A percentile compares a stretch with the other conserved stretches of the same genome.
phyloP scores from a whole-genome alignment of 2,329 filamentous ascomycete genomes.

The Sarocladiaceae sp. region DNA sequence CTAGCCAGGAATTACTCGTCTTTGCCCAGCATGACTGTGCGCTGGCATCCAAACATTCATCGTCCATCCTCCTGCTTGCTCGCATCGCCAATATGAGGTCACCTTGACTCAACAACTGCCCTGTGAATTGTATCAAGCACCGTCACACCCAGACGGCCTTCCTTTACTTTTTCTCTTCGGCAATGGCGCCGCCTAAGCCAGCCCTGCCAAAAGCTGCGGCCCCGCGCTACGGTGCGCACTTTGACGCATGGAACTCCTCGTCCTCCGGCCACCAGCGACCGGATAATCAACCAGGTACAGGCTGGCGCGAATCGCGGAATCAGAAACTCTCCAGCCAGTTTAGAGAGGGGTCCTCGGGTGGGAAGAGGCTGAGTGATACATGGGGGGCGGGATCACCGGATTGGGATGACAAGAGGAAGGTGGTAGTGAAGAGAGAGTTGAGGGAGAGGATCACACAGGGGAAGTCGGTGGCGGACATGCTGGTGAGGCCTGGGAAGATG shows the following conservation, averaged over 20 bases:
- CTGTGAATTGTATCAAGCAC: too few relatives aligned
- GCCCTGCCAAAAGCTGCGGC: constrained; percentile 28
- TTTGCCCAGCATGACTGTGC: too few relatives aligned
- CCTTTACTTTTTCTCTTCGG: too few relatives aligned
- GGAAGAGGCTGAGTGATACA: constrained; percentile 55
- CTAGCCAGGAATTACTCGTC: too few relatives aligned
- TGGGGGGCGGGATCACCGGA: constrained; percentile 58
- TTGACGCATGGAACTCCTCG: constrained; percentile 67
- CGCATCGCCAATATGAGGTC: too few relatives aligned
- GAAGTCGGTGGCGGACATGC: constrained; percentile 48
- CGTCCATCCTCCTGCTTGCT: too few relatives aligned
- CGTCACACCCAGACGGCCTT: too few relatives aligned
- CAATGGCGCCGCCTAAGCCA: constrained; percentile 8
- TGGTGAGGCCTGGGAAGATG: constrained; percentile 41
- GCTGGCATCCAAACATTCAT: neutral
- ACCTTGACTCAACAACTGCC: too few relatives aligned
- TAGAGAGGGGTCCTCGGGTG: constrained; percentile 47
- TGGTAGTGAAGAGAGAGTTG: constrained; percentile 36
- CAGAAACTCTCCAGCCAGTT: constrained; percentile 68
- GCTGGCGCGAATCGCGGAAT: constrained; percentile 66
- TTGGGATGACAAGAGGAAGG: constrained; percentile 39
- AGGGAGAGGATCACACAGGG: constrained; percentile 27
- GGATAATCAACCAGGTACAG: constrained; percentile 55
- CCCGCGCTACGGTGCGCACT: constrained; percentile 37
- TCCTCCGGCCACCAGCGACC: constrained; percentile 74